Evolutionary conservation across 805 yeast genomes (phyloP), one percentile per base, ranked within the genome.

Genomic region (Spathaspora passalidarum): DNA sequence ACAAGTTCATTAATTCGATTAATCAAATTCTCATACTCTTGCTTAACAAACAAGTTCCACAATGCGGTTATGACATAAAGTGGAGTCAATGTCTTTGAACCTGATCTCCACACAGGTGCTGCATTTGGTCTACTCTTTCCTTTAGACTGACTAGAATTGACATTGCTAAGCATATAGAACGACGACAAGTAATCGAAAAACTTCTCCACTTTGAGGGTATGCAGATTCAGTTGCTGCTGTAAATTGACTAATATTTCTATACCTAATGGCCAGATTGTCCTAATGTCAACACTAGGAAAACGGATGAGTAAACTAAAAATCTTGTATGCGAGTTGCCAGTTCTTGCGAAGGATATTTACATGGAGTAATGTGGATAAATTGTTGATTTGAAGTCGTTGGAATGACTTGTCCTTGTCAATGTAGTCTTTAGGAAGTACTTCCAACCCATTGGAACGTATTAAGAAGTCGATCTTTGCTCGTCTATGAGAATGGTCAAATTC

Each of bases 211-310:
- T 57, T 66, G 2, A 7, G 16, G 2, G 14, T 21, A 6, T 32
- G 21, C 16, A 21, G 40, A n/a, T 29, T 29, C 34, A 13, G 17
- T 13, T 3, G 6, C 14, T 29, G 34, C 16, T 32, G 40, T 17
- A 40, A 6, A 5, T 39, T 21, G 11, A 29, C 42, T n/a, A 84
- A 56, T 4, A 84, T 78, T 48, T 80, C 83, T 4, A 80, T 60
- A 0, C 86, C 90, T 0, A 83, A 32, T 0, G 85, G 78, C 91
- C 91, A 86, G 9, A 84, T 56, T 2, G 75, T 62, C 44, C 81
- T 65, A 5, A 83, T 57, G 56, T 85, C 88, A 9, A 79, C 69
- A 1, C 60, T 59, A 1, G 76, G 76, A 1, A 77, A 53, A 43
- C 84, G 59, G 2, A 81, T 57, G 18, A 86, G 57, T 1, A 79